Percentiles rank a stretch among this genome's conserved stretches.
phyloP scores from a whole-genome alignment of 2,329 filamentous ascomycete genomes.

The Colletotrichum sp. region DNA sequence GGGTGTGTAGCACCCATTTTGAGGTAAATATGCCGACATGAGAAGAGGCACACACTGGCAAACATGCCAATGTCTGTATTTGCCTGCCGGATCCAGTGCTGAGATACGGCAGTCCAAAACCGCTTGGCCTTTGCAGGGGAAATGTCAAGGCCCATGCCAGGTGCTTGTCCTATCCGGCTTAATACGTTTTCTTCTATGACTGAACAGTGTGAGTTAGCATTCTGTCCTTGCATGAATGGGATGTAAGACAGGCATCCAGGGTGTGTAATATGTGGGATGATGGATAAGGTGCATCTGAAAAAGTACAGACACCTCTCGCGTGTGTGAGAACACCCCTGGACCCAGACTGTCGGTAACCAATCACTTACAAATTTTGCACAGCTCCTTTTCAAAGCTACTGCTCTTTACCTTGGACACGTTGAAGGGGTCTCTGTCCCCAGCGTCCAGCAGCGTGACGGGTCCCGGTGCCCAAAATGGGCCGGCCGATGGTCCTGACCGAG shows the following conservation, averaged over 20 bases:
- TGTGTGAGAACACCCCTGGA: neutral
- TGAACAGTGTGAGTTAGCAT: neutral
- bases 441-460: neutral
- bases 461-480: neutral
- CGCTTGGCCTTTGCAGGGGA: neutral
- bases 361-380: slow-evolving; percentile 10
- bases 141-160: neutral
- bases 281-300: neutral
- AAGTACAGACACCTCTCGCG: neutral
- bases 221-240: neutral
- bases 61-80: slow-evolving; percentile 26
- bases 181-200: neutral
- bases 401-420: neutral
- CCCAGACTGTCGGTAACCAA: neutral
- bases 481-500: neutral
- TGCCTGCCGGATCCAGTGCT: slow-evolving; percentile 23
- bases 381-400: neutral
- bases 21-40: slow-evolving; percentile 22
- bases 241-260: neutral
- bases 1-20: neutral
- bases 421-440: slow-evolving; percentile 1
- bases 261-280: neutral
- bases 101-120: slow-evolving; percentile 15
- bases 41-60: slow-evolving; percentile 20
- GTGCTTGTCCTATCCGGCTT: slow-evolving; percentile 3